Evolutionary conservation across 1,284 basidiomycete genomes (phyloP).

Genomic region (Cutaneotrichosporon spelunceum): DNA sequence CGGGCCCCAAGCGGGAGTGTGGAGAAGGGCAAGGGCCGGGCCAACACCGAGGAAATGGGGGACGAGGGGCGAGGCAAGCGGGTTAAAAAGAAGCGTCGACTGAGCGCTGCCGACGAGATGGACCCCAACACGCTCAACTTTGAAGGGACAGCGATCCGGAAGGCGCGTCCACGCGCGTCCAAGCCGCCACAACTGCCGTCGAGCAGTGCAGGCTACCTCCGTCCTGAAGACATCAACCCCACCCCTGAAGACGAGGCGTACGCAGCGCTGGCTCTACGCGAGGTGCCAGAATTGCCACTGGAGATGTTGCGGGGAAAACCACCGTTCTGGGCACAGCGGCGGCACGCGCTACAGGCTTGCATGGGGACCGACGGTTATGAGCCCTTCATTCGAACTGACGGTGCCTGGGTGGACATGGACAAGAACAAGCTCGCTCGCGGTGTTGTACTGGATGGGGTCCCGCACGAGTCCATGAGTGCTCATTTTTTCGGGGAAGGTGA

Average conservation of each 20-base stretch:
- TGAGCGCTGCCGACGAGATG: slow-evolving; percentile 30
- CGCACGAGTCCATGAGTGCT: slow-evolving; percentile 18
- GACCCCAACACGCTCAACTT: slow-evolving; percentile 28
- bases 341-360: slow-evolving; percentile 31
- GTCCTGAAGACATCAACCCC: slow-evolving; percentile 17
- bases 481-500: slow-evolving; percentile 36
- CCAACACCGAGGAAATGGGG: slow-evolving; percentile 11
- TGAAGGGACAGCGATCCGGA: slow-evolving; percentile 19
- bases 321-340: slow-evolving; percentile 44
- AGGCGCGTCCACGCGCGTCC: slow-evolving; percentile 8
- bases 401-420: slow-evolving; percentile 42
- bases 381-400: slow-evolving; percentile 32
- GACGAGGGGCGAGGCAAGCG: slow-evolving; percentile 27
- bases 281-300: slow-evolving; percentile 21
- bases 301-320: slow-evolving; percentile 29
- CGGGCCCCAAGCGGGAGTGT: neutral
- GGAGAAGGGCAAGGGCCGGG: slow-evolving; percentile 30
- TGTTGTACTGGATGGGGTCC: slow-evolving; percentile 42
- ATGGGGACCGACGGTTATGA: too few relatives aligned
- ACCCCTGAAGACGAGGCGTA: slow-evolving; percentile 29
- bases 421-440: slow-evolving; percentile 41
- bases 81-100: slow-evolving; percentile 36
- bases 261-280: slow-evolving; percentile 26
- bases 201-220: neutral
- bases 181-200: neutral